Conservation (phyloP, 2,329 filamentous ascomycete species). For the Pyrenophora seminiperda region DNA sequence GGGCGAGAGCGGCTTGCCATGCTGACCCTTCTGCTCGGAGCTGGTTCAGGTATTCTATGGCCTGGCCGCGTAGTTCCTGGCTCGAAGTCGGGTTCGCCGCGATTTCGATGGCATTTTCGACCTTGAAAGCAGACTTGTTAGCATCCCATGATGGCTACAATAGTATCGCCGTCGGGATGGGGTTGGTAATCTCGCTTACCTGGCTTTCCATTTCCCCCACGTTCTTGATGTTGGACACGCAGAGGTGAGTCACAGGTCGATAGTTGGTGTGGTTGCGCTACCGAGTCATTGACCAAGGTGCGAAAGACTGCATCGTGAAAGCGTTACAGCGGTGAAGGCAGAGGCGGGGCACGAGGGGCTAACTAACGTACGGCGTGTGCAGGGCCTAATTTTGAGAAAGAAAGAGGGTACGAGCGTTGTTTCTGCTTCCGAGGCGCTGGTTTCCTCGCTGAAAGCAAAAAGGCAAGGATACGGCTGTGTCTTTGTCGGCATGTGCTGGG, state of each 20-base stretch:
- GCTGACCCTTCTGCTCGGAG: slow-evolving; percentile 80
- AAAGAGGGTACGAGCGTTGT: slow-evolving; percentile 1
- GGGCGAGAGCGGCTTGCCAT: slow-evolving; percentile 85
- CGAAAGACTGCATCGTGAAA: slow-evolving; percentile 42
- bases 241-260: slow-evolving; percentile 24
- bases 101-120: slow-evolving; percentile 95
- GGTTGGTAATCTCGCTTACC: slow-evolving; percentile 27
- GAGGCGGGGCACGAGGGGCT: slow-evolving; percentile 37
- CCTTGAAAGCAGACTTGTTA: slow-evolving; percentile 55
- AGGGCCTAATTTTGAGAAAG: slow-evolving; percentile 18
- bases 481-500: slow-evolving; percentile 25
- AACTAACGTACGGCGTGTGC: slow-evolving; percentile 31
- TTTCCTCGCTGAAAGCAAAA: neutral
- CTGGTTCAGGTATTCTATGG: slow-evolving; percentile 78
- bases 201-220: slow-evolving; percentile 48
- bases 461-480: slow-evolving; percentile 3
- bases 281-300: slow-evolving; percentile 40
- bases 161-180: neutral
- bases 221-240: slow-evolving; percentile 28
- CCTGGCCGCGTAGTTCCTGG: slow-evolving; percentile 75
- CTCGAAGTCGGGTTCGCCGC: slow-evolving; percentile 82
- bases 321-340: slow-evolving; percentile 44
- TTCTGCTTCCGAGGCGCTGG: neutral
- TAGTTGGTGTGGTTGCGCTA: slow-evolving; percentile 35
- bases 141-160: neutral